A percentile compares a stretch with the other conserved stretches of the same genome.
Evolutionary conservation across 305 asterid genomes (phyloP).

Genomic region (Fraxinus greggii): DNA sequence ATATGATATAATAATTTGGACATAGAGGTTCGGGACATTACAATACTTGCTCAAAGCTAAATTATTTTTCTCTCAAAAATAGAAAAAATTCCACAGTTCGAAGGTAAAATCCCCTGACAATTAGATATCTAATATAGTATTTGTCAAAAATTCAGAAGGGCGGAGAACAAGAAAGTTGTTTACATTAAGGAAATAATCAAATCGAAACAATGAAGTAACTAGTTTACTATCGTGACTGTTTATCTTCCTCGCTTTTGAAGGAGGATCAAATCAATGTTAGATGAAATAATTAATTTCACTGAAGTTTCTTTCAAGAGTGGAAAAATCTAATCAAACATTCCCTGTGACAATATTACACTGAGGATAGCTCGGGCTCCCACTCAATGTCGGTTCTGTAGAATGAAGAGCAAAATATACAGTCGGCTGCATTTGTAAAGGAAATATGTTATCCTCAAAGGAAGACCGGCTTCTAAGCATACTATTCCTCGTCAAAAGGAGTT

Average conservation of each 20-base stretch:
- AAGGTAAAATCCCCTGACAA: background rate
- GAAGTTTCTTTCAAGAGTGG: constrained; percentile 11
- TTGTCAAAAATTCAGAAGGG: background rate
- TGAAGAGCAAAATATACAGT: constrained; percentile 28
- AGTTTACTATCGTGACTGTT: constrained; percentile 26
- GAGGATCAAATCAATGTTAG: constrained; percentile 45
- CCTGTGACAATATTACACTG: constrained; percentile 37
- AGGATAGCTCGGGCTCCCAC: constrained; percentile 21
- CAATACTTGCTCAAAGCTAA: background rate
- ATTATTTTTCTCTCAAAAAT: background rate
- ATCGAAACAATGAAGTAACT: constrained; percentile 13
- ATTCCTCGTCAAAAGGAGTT: constrained; percentile 30
- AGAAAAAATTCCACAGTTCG: background rate
- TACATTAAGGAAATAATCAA: background rate
- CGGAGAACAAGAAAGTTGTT: background rate
- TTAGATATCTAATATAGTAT: background rate
- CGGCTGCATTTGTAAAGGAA: constrained; percentile 33
- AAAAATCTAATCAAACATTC: constrained; percentile 31
- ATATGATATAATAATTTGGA: background rate
- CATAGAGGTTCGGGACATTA: background rate
- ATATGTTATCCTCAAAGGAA: constrained; percentile 34
- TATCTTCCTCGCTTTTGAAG: constrained; percentile 32
- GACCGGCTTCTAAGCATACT: constrained; percentile 29
- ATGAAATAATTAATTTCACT: constrained; percentile 32
- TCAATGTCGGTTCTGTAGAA: constrained; percentile 35